Percentiles rank a stretch among this genome's conserved stretches.
phyloP scores from a whole-genome alignment of 495 filamentous ascomycete genomes.

The Talaromyces trachyspermus region DNA sequence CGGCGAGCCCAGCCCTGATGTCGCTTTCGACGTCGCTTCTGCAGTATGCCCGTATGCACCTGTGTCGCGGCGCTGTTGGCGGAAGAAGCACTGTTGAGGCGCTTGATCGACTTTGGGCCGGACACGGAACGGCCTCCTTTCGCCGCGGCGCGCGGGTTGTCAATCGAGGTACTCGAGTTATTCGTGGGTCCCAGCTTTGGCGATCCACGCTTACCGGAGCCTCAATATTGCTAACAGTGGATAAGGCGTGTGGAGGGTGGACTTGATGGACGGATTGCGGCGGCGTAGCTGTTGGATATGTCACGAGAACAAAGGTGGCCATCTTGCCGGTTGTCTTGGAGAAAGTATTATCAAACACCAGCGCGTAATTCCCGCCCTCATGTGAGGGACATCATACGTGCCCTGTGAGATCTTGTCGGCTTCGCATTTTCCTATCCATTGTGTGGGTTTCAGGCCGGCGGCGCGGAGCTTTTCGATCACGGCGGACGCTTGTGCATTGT shows the following conservation, averaged over 20 bases:
- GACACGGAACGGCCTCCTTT: slow-evolving; percentile 5
- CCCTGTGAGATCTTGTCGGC: slow-evolving; percentile 93
- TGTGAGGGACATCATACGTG: slow-evolving; percentile 66
- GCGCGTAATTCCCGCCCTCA: slow-evolving; percentile 86
- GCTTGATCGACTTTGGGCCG: slow-evolving; percentile 5
- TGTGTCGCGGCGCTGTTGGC: slow-evolving; percentile 7
- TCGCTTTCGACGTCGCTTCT: slow-evolving; percentile 86
- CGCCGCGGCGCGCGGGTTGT: slow-evolving; percentile 23
- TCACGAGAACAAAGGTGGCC: slow-evolving; percentile 87
- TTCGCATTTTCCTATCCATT: slow-evolving; percentile 91
- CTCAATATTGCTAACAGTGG: slow-evolving; percentile 21
- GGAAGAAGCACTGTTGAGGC: slow-evolving; percentile 18
- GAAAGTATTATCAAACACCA: slow-evolving; percentile 98
- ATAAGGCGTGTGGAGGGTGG: slow-evolving; percentile 44
- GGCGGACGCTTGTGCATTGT: slow-evolving; percentile 35
- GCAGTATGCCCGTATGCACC: slow-evolving; percentile 69
- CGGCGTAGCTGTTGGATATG: slow-evolving; percentile 76
- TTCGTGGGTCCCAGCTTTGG: slow-evolving; percentile 9
- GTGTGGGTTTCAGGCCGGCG: slow-evolving; percentile 78
- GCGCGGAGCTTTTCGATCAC: slow-evolving; percentile 74
- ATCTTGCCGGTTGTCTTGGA: slow-evolving; percentile 93
- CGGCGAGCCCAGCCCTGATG: slow-evolving; percentile 88
- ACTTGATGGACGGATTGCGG: slow-evolving; percentile 71
- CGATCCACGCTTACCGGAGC: slow-evolving; percentile 8
- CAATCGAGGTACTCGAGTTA: slow-evolving; percentile 17